Evolutionary conservation across 257 asterid species (phyloP).

Genomic region (Ocimum tenuiflorum): DNA sequence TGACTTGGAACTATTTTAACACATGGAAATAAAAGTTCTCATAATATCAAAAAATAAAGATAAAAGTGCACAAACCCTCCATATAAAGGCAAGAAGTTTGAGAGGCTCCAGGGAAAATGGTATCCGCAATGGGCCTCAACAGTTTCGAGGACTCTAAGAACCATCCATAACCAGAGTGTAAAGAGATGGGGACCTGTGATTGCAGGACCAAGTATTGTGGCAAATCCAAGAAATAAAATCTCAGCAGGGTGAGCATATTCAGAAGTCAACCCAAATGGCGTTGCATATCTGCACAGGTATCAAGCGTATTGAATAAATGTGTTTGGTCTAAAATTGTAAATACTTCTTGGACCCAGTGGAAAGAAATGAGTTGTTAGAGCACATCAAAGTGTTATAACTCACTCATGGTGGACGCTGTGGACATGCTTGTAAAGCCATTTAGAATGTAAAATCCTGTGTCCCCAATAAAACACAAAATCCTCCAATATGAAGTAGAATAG

Average conservation of each 20-base stretch:
- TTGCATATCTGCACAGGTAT: slow-evolving; percentile 67
- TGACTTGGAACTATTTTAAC: slow-evolving; percentile 10
- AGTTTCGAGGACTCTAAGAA: slow-evolving; percentile 92
- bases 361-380: slow-evolving; percentile 1
- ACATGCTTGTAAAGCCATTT: slow-evolving; percentile 99
- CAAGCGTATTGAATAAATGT: slow-evolving; percentile 12
- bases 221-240: slow-evolving; percentile 93
- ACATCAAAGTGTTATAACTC: slow-evolving; percentile 29
- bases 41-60: too few relatives aligned
- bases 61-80: slow-evolving; percentile 65
- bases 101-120: slow-evolving; percentile 94
- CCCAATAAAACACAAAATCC: slow-evolving; percentile 97
- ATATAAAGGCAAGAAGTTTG: slow-evolving; percentile 88
- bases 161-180: slow-evolving; percentile 97
- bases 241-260: slow-evolving; percentile 99
- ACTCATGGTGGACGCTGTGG: slow-evolving; percentile 99
- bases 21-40: not conserved
- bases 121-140: slow-evolving; percentile 99
- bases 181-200: slow-evolving; percentile 95
- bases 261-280: slow-evolving; percentile 98
- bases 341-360: not conserved
- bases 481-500: slow-evolving; percentile 86
- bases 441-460: slow-evolving; percentile 86
- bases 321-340: not conserved
- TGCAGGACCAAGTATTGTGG: slow-evolving; percentile 95